Percentiles rank a stretch among this genome's conserved stretches.
Conservation (phyloP, 257 asterid species). For the Avicennia marina region DNA sequence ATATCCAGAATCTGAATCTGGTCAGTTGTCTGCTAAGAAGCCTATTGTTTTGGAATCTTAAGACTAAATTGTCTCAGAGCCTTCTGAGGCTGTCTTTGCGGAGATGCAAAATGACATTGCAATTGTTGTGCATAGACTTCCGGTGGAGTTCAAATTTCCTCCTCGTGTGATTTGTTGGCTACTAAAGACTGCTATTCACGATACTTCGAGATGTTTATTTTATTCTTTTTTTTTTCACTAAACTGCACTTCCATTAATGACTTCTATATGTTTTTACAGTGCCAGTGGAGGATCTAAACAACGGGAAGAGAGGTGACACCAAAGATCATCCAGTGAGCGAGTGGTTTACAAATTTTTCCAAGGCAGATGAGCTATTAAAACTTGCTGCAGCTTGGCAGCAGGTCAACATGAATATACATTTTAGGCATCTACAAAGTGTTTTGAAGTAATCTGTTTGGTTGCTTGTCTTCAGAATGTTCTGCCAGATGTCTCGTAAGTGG, state of each 20-base stretch:
- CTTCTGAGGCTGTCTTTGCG: constrained; percentile 70
- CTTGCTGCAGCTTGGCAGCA: constrained; percentile 95
- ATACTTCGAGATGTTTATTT: constrained; percentile 1
- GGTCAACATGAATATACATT: constrained; percentile 37
- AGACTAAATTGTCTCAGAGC: constrained; percentile 78
- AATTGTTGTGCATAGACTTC: constrained; percentile 68
- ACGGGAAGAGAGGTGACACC: constrained; percentile 57
- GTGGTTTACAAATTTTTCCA: constrained; percentile 81
- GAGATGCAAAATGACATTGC: constrained; percentile 77
- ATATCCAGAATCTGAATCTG: constrained; percentile 81
- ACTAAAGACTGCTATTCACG: no score
- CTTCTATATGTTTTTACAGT: constrained; percentile 24
- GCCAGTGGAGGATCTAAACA: constrained; percentile 58
- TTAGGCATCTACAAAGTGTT: constrained; percentile 1
- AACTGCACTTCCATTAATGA: no score
- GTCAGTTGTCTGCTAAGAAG: constrained; percentile 64
- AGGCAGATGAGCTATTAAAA: constrained; percentile 88
- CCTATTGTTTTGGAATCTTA: constrained; percentile 82
- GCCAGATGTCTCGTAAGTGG: constrained; percentile 2
- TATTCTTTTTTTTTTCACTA: no score
- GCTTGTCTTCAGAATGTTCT: not conserved
- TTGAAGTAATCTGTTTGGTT: constrained; percentile 1
- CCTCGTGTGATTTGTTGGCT: constrained; percentile 53
- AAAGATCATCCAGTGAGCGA: constrained; percentile 74
- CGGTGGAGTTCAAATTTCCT: constrained; percentile 49